Base-by-base conservation (phyloP, 345 rosid species). In the Brassica juncea region DNA sequence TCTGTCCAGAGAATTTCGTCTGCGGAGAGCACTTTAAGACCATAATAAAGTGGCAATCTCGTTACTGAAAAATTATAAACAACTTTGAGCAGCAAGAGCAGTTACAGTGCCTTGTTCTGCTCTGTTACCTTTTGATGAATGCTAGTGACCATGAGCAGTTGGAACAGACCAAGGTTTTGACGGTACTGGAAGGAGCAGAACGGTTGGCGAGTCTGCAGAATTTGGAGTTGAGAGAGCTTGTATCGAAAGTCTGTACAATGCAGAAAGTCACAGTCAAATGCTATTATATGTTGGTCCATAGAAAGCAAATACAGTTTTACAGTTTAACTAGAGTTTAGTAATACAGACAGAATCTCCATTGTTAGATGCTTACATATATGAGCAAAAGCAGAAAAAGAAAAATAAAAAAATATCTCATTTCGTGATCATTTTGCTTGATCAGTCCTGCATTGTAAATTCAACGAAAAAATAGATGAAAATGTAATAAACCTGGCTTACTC, bases 161-260 rank as follows among this genome's bases (percentile, higher is more conserved):
- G 82, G 90, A 88, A 39, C 94, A 86, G 61, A 90, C 95, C 28
- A 84, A 92, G 85, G 91, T 89, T 32, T 84, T 91, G 84, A 88
- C 84, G 44, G 90, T 86, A 11, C 90, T 94, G 0, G 97, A 91
- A 82, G 99, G 97, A 34, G 91, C 86, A 0, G 97, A 90, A 44
- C 81, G 86, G 1, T 61, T 84, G 5, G 75, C 85, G 32, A 75
- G 85, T 42, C 83, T 88, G 5, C 93, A 89, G 64, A 84, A 87
- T 71, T 88, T 83, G 65, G 88, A 94, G 52, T 72, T 92, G 84
- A 88, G 82, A 86, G 97, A 92, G 49, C 78, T 94, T 77, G 88
- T 91, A 6, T 6, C 78, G 14, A 77, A 79, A 89, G 83, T 77
- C 83, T 91, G 34, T 91, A 91, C 73, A 87, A 93, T 63, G 75